Base-by-base conservation (phyloP, 2,329 filamentous ascomycete species). In the Knoxdaviesia proteae region DNA sequence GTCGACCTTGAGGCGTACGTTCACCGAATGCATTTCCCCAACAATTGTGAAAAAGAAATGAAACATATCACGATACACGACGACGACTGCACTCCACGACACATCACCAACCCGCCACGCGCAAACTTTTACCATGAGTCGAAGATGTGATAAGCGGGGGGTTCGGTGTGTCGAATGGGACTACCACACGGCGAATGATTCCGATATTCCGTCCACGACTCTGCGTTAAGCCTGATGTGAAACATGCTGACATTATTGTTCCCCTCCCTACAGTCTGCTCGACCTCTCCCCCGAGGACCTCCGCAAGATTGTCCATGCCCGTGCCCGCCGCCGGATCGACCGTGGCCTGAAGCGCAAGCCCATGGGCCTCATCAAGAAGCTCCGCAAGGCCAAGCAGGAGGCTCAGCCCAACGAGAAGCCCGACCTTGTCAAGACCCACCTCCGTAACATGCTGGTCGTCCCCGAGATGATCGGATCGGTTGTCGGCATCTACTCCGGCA, bases 351-450 rank as follows among this genome's bases (percentile, higher is more conserved):
- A 96, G 83, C 87, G 90, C 74, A 93, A 93, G 77, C 90, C 90
- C 60, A 96, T 98, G 90, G 90, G 90, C 59, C 75, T 98, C 61
- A 96, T 98, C 80, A 96, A 96, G 84, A 98, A 98, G 80, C 84
- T 98, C 61, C 88, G 90, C 67, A 96, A 94, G 77, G 81, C 90
- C 56, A 94, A 94, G 81, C 84, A 93, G 70, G 86, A 94, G 73
- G 87, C 87, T 58, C 84, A 84, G 74, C 90, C 90, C 64, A 98
- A 98, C 72, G 88, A 96, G 86, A 94, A 96, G 84, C 88, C 88
- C 63, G 87, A 94, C 63, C 76, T 90, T 60, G 88, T 96, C 75
- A 94, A 94, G 82, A 98, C 88, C 50, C 88, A 98, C 68, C 81
- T 98, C 60, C 87, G 88, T 69, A 81, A 98, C 75, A 98, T 98